Conservation (phyloP, 495 filamentous ascomycete genomes). For the Annulohypoxylon stygium region DNA sequence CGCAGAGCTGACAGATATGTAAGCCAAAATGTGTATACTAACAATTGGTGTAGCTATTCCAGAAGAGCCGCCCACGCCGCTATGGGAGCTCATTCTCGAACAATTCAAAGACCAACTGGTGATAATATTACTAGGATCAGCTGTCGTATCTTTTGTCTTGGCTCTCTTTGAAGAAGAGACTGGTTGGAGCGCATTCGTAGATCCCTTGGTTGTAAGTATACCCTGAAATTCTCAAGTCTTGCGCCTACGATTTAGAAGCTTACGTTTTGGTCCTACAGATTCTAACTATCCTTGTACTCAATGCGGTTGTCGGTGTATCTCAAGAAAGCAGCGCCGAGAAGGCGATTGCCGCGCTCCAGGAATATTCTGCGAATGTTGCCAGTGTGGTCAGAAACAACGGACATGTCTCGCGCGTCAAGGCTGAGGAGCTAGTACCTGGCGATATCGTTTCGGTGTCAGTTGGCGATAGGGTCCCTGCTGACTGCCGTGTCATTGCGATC, state of each 20-base stretch:
- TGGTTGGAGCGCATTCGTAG: conserved; percentile 98
- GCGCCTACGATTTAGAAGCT: conserved; percentile 35
- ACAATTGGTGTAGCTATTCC: conserved; percentile 76
- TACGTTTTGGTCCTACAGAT: conserved; percentile 68
- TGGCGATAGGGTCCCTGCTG: conserved; percentile 95
- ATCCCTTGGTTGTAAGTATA: conserved; percentile 86
- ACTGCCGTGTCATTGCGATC: conserved; percentile 90
- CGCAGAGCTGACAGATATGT: conserved; percentile 14
- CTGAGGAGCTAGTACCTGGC: conserved; percentile 95
- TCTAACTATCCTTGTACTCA: conserved; percentile 95
- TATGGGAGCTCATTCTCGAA: conserved; percentile 96
- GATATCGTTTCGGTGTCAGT: conserved; percentile 92
- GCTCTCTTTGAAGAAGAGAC: conserved; percentile 89
- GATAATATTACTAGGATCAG: conserved; percentile 92
- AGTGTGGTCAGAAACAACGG: conserved; percentile 88
- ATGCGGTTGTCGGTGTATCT: conserved; percentile 96
- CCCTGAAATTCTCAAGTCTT: background rate
- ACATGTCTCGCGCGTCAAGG: conserved; percentile 80
- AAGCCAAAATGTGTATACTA: conserved; percentile 41
- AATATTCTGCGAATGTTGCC: conserved; percentile 98
- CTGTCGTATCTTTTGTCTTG: conserved; percentile 92
- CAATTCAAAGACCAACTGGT: conserved; percentile 99
- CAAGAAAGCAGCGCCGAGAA: conserved; percentile 99
- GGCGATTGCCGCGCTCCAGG: conserved; percentile 96
- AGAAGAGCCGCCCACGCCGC: conserved; percentile 95